Evolutionary conservation across 1,284 basidiomycete genomes (phyloP).

Genomic region (Puccinia coronata): DNA sequence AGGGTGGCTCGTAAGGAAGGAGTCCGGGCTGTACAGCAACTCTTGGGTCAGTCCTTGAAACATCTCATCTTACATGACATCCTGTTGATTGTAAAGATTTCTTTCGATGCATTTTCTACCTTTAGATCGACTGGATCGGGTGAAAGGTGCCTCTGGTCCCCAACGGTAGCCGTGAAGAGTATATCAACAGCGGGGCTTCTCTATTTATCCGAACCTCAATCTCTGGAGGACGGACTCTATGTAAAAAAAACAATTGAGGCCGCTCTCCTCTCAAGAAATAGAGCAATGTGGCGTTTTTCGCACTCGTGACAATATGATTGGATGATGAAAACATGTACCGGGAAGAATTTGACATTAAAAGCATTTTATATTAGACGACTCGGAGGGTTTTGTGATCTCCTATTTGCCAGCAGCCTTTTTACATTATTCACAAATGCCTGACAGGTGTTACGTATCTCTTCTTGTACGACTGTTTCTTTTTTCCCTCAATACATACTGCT

Average conservation of each 20-base stretch:
- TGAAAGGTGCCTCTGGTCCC: background rate
- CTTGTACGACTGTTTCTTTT: background rate
- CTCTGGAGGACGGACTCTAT: background rate
- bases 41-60: slow-evolving; percentile 26
- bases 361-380: background rate
- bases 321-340: background rate
- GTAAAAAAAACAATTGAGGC: no score
- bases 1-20: slow-evolving; percentile 72
- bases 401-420: background rate
- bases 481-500: background rate
- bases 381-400: background rate
- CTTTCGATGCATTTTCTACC: background rate
- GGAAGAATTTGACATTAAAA: background rate
- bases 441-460: background rate
- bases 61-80: background rate
- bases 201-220: background rate
- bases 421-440: background rate
- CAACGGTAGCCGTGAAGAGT: background rate
- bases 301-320: no score
- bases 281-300: no score
- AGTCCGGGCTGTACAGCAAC: slow-evolving; percentile 67
- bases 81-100: background rate
- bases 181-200: background rate
- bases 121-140: slow-evolving; percentile 25
- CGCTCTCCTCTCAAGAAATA: no score